These are phyloP conservation scores for Zychaea mexicana DNA, from an alignment of 371 early-diverging fungal genomes.

Conservation along the genomic window DNA sequence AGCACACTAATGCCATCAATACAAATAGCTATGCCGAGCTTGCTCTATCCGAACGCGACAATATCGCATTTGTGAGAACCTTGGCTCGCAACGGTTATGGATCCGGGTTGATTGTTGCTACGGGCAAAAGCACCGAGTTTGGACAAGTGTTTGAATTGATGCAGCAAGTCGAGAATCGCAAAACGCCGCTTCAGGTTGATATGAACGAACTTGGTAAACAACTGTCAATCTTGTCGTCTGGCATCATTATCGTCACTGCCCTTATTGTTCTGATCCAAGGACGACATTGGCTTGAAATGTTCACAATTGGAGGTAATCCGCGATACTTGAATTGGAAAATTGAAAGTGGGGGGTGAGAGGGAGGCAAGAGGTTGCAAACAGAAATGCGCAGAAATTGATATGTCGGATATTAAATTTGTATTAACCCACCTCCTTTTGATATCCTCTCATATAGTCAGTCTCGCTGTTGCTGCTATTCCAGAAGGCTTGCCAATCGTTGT, in stretches of 20 bases:
- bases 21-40: conserved; percentile 53
- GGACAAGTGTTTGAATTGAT: conserved; percentile 84
- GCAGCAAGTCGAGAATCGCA: conserved; percentile 81
- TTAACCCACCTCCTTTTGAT: too few species aligned
- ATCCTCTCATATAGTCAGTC: conserved; percentile 74
- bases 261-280: conserved; percentile 89
- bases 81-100: conserved; percentile 82
- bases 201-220: conserved; percentile 91
- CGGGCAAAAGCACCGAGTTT: conserved; percentile 85
- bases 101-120: conserved; percentile 84
- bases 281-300: conserved; percentile 91
- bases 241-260: conserved; percentile 86
- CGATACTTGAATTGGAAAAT: neutral
- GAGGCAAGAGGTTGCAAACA: too few species aligned
- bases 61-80: conserved; percentile 91
- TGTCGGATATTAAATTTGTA: neutral
- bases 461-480: conserved; percentile 95
- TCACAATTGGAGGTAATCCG: conserved; percentile 88
- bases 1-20: conserved; percentile 60
- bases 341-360: too few species aligned
- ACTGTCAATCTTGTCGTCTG: conserved; percentile 83
- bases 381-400: neutral
- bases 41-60: conserved; percentile 74
- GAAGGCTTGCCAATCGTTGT: conserved; percentile 94
- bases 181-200: conserved; percentile 85